Evolutionary conservation across 2,329 filamentous ascomycete genomes (phyloP).

Genomic region (Colletotrichum melonis): DNA sequence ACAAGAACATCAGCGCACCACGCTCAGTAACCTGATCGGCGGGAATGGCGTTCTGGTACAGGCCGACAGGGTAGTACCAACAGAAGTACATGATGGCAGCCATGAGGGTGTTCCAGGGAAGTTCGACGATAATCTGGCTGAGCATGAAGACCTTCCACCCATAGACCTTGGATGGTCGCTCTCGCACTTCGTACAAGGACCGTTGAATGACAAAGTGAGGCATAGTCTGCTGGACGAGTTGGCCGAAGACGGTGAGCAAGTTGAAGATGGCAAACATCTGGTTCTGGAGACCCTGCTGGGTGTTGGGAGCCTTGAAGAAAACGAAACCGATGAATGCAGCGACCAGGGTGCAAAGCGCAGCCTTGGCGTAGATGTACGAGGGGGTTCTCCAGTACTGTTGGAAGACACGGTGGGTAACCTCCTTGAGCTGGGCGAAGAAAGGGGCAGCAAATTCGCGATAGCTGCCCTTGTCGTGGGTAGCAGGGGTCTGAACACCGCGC

Average conservation of each 20-base stretch:
- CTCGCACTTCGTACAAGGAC: conserved; percentile 85
- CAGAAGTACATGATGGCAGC: conserved; percentile 80
- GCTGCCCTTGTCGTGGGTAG: conserved; percentile 51
- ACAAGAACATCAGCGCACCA: conserved; percentile 82
- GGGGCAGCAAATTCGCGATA: conserved; percentile 86
- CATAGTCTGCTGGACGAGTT: conserved; percentile 84
- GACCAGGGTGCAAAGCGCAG: conserved; percentile 71
- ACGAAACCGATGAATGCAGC: conserved; percentile 86
- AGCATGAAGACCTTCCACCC: conserved; percentile 89
- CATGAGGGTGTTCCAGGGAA: conserved; percentile 86
- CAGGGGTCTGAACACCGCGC: conserved; percentile 47
- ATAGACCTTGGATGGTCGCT: conserved; percentile 86
- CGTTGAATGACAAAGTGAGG: conserved; percentile 87
- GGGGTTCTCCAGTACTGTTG: conserved; percentile 94
- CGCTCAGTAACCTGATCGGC: conserved; percentile 74
- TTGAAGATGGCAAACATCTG: conserved; percentile 91
- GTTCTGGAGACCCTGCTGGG: conserved; percentile 83
- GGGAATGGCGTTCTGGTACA: conserved; percentile 75
- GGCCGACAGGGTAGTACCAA: conserved; percentile 89
- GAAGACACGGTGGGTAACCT: conserved; percentile 81
- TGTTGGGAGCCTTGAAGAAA: conserved; percentile 78
- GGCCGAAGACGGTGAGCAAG: conserved; percentile 83
- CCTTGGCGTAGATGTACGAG: conserved; percentile 88
- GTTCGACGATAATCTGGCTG: conserved; percentile 83
- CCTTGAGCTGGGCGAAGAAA: conserved; percentile 73